Evolutionary conservation across 805 yeast genomes (phyloP), one percentile per base, ranked within the genome.

Genomic region (Kodamaea jinghongensis): DNA sequence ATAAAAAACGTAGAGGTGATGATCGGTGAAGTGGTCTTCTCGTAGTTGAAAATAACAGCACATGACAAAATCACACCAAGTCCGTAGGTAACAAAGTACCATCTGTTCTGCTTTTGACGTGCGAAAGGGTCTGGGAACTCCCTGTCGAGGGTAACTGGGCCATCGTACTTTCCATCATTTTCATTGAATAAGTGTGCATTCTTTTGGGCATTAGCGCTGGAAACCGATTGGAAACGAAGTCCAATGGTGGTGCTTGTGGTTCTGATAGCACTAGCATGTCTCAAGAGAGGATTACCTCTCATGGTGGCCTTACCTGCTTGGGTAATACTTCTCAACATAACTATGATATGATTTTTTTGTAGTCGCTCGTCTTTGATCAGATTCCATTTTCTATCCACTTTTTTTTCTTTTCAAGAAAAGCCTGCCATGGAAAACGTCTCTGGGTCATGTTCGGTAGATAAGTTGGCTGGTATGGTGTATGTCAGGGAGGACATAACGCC

Each of bases 1-100:
- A 87, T 84, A 61, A 87, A 89, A 59, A 93, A 67, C 3, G 96
- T 84, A 5, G 96, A 90, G 29, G 84, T 77, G 51, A 91, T 84
- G 43, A 91, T 76, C 1, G 98, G 97, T 10, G 96, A 86, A 32
- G 85, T 80, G 13, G 89, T 81, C 59, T 89, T 90, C 60, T 93
- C 99, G 63, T 91, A 90, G 69, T 93, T 90, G 75, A 91, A 83
- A 52, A 91, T 86, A 22, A 86, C 74, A 5, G 51, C 56, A 47
- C 71, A 67, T 16, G 70, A 57, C n/a, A 61, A 48, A 1, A 60
- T 50, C 7, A 68, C 61, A 1, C 73, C 75, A 15, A 67, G 38
- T 1, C 65, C 71, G 42, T 68, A 69, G 7, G 51, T 58, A 4
- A 71, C 60, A 57, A 89, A 82, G 41, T 79, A 77, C 15, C 67